Base-by-base conservation (phyloP, 2,329 filamentous ascomycete species). In the Colletotrichum sp. region DNA sequence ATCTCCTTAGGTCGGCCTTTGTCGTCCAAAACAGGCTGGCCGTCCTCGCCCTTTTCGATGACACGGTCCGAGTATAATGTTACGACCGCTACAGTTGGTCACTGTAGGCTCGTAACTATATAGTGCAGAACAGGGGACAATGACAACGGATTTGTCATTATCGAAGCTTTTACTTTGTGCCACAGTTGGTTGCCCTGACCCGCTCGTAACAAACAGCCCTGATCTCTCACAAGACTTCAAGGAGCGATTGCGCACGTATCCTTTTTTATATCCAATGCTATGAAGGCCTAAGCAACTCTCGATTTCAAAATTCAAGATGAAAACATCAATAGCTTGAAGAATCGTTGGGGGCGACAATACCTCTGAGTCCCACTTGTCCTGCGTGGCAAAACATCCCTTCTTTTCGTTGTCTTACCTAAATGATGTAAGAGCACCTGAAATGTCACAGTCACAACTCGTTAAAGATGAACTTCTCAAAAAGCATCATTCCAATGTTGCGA, bases 361-460 rank as follows among this genome's bases (percentile, higher is more conserved):
- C 36, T 18, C 36, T 38, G 18, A 38, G 36, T 38, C 36, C 14
- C 36, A 38, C 36, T 38, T 7, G 36, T 38, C 7, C 36, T n/a
- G 38, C n/a, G 16, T 18, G 38, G 16, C 38, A 43, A 43, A 5
- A 8, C 38, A 43, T 3, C 16, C 38, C 38, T 43, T 43, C 16
- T 18, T 43, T 43, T 18, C 2, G 38, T 18, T 43, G 16, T 43
- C 38, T 43, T 43, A n/a, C 18, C 18, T 43, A 2, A 43, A 4
- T 2, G 0, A 43, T n/a, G 9, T 4, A 43, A 10, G 18, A 43
- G 8, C 1, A 2, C 5, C 3, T 3, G 9, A 12, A n/a, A n/a
- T n/a, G 3, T 6, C 38, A 0, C 38, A n/a, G 43, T 48, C 43
- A 48, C 43, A 48, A 13, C 43, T 13, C n/a, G 10, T 48, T 0